Evolutionary conservation across 345 rosid genomes (phyloP), one percentile per base, ranked within the genome.

Genomic region (Lumnitzera racemosa): DNA sequence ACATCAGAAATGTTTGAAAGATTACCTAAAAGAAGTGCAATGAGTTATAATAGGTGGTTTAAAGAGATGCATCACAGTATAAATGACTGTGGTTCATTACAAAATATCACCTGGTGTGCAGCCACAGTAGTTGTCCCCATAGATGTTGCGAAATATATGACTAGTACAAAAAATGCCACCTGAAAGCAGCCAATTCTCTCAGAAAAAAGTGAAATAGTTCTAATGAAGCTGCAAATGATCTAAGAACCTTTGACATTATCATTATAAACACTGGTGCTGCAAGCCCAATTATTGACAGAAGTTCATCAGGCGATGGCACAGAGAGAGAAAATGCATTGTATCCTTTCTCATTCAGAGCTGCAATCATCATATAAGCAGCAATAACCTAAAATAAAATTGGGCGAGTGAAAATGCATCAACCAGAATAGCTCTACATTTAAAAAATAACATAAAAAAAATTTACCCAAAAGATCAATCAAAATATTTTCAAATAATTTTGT

Each of bases 321-420:
- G 83, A 76, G 64, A 92, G 49, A 36, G 77, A 27, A 72, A 72
- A 76, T 1, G 88, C 91, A 24, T 80, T 81, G 50, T 82, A 92
- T 68, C 91, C 95, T 73, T 81, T 85, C 72, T 77, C 66, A 74
- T 81, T 89, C 51, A 92, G 71, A 73, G 83, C 74, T 41, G 78
- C 70, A 61, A 92, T 77, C 97, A 89, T 85, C 97, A 87, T 87
- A 67, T 71, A 89, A 69, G 78, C 87, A 59, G 96, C 84, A 75
- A 92, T 71, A 50, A 89, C 80, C 97, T 89, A 73, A 55, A 57
- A 73, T 56, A 57, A 54, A 12, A 27, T 13, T 23, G 9, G 52
- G 69, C 68, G 61, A 68, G 66, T 46, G 58, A 55, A 29, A 46
- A 55, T 2, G 43, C 10, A 5, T 36, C 7, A 36, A 36, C 43